Base-by-base conservation (phyloP, 1,284 basidiomycete genomes). In the Exobasidium cylindrosporum region DNA sequence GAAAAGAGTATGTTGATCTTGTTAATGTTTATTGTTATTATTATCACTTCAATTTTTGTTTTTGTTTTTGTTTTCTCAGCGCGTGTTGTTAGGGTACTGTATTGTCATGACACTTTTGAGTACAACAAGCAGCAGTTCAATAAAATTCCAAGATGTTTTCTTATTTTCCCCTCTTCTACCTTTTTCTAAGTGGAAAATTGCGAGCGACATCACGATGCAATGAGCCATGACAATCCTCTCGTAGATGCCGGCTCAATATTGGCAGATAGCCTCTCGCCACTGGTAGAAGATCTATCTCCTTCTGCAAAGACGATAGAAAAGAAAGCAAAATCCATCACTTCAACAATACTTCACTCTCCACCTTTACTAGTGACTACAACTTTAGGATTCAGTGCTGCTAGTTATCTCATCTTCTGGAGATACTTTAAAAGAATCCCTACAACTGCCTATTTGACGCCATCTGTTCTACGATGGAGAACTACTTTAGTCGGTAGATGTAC, bases 361-460 rank as follows among this genome's bases (percentile, higher is more conserved):
- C 3, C 28, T 23, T 23, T 31, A n/a, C 21, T 55, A 23, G 58
- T 49, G 10, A n/a, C 52, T 13, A 21, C 50, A 21, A 43, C 54
- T 3, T 13, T 40, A 5, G 3, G 53, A 24, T 29, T 44, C 10
- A 58, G 45, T 4, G 55, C 54, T 5, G 30, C 57, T 17, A 56
- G 59, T 10, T 54, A 62, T 45, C 17, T 58, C 23, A 23, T 70
- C 6, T 77, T 73, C 66, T 70, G 75, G 70, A 63, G 77, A 21
- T 78, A 71, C 62, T 70, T 78, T n/a, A 69, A 74, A 13, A 66
- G 77, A 11, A 76, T 77, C 2, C 68, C 67, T 0, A 77, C 58
- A 13, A 71, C 76, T 2, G 73, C 72, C 21, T 67, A 76, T 55
- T 54, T 79, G 26, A 77, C 76, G 6, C 77, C 77, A 0, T 59